A percentile compares a stretch with the other conserved stretches of the same genome.
Conservation (phyloP, 2,329 filamentous ascomycete genomes). For the Penicillium sclerotigenum region DNA sequence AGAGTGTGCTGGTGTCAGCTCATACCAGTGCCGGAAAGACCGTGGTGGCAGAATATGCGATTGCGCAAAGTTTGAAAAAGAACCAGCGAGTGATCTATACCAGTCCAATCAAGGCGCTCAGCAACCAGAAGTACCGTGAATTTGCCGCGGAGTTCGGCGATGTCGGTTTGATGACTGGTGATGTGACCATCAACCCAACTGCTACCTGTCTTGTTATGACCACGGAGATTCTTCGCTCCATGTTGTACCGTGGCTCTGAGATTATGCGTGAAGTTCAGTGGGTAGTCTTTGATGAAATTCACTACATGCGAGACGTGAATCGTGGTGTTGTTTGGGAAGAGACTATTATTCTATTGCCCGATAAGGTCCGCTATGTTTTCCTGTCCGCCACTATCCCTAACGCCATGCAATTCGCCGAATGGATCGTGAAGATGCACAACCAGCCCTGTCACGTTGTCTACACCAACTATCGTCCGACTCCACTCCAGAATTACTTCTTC, state of each 20-base stretch:
- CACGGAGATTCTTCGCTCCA: slow-evolving; percentile 96
- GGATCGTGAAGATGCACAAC: slow-evolving; percentile 96
- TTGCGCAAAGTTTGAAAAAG: slow-evolving; percentile 93
- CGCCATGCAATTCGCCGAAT: slow-evolving; percentile 98
- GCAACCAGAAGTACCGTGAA: slow-evolving; percentile 97
- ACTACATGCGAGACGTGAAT: slow-evolving; percentile 87
- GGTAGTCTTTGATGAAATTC: slow-evolving; percentile 98
- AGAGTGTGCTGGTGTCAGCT: slow-evolving; percentile 94
- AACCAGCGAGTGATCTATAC: slow-evolving; percentile 99
- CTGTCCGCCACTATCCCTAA: slow-evolving; percentile 97
- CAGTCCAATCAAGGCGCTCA: slow-evolving; percentile 96
- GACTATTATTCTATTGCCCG: slow-evolving; percentile 93
- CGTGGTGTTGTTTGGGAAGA: slow-evolving; percentile 99
- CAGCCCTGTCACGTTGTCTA: slow-evolving; percentile 99
- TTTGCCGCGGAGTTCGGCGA: slow-evolving; percentile 95
- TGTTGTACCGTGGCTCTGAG: slow-evolving; percentile 96
- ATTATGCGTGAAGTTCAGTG: slow-evolving; percentile 99
- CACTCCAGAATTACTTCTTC: slow-evolving; percentile 97
- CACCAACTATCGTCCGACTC: slow-evolving; percentile 95
- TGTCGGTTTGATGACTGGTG: slow-evolving; percentile 96
- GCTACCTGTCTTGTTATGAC: slow-evolving; percentile 99
- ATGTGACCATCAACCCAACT: slow-evolving; percentile 98
- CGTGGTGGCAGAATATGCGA: slow-evolving; percentile 95
- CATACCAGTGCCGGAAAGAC: slow-evolving; percentile 98
- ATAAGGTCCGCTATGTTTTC: slow-evolving; percentile 99